Evolutionary conservation across 2,329 filamentous ascomycete species (phyloP), one percentile per base, ranked within the genome.

Genomic region (Fusarium mexicanum): DNA sequence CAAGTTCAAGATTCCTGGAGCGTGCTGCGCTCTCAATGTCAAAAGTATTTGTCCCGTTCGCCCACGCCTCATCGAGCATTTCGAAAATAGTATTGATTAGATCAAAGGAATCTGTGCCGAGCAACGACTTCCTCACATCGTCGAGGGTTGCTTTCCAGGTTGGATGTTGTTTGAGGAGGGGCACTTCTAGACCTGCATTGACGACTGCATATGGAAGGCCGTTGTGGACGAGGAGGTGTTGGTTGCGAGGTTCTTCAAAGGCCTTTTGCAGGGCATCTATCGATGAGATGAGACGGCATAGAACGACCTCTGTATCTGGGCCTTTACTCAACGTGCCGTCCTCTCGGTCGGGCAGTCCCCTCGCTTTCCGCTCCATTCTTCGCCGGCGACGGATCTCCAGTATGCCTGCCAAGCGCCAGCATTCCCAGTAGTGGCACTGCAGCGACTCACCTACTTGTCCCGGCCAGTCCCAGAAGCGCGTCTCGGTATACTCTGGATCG

Each of bases 371-470:
- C 5, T 64, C 54, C 48, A 78, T 31, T 13, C 76, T 67, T 8
- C n/a, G 53, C 16, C 76, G 74, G 16, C 76, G 71, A 5, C 76
- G 70, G 3, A 78, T 46, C 20, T 78, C 74, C 3, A 78, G 62
- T 6, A 78, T 76, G 3, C 68, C 76, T 2, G 76, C 65, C 5
- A 77, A 43, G 10, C 71, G 53, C 76, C 76, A 78, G 31, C 74
- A 73, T 44, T 78, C 76, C 76, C 76, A 78, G 3, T 67, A 65
- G 29, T 78, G 74, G 13, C 61, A 60, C 14, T 77, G 76, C 1
- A 77, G 20, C 14, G 76, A 78, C 53, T 76, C 74, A 22, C 76
- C 76, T 29, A 78, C 16, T 5, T 78, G 71, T 0, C 76, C 76
- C 0, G 74, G 66, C 76, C 76, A 78, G 0, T 63, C 31, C 76